A percentile compares a stretch with the other conserved stretches of the same genome.
Conservation (phyloP, 2,329 filamentous ascomycete genomes). For the Huntiella bhutanensis region DNA sequence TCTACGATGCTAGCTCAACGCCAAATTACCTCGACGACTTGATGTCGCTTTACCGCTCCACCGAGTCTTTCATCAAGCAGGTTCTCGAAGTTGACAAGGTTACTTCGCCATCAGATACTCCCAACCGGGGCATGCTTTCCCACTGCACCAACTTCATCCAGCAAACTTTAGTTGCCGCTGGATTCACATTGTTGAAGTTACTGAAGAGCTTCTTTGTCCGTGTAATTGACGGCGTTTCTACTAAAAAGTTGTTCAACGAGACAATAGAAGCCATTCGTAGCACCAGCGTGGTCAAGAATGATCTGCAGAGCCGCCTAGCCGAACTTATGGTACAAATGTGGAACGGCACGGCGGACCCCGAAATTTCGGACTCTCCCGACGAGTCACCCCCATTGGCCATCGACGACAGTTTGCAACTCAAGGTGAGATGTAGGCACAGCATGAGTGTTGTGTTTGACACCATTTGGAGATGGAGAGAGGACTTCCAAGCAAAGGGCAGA, state of each 20-base stretch:
- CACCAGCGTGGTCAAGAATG: constrained; percentile 59
- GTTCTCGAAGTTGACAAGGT: constrained; percentile 35
- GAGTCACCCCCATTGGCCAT: constrained; percentile 31
- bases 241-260: constrained; percentile 48
- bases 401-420: constrained; percentile 57
- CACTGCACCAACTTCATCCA: constrained; percentile 61
- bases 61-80: constrained; percentile 49
- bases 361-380: constrained; percentile 26
- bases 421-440: constrained; percentile 67
- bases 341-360: constrained; percentile 43
- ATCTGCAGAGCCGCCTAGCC: constrained; percentile 59
- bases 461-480: constrained; percentile 70
- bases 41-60: constrained; percentile 55
- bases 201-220: constrained; percentile 59
- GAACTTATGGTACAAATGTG: constrained; percentile 80
- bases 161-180: constrained; percentile 69
- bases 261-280: constrained; percentile 52
- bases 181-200: constrained; percentile 59
- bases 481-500: constrained; percentile 53
- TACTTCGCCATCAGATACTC: constrained; percentile 26
- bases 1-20: constrained; percentile 60
- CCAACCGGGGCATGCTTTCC: constrained; percentile 36
- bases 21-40: constrained; percentile 56
- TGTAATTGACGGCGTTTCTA: constrained; percentile 50
- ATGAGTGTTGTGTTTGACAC: constrained; percentile 75